Conservation (phyloP, 2,329 filamentous ascomycete genomes). For the Cordyceps pruinosa region DNA sequence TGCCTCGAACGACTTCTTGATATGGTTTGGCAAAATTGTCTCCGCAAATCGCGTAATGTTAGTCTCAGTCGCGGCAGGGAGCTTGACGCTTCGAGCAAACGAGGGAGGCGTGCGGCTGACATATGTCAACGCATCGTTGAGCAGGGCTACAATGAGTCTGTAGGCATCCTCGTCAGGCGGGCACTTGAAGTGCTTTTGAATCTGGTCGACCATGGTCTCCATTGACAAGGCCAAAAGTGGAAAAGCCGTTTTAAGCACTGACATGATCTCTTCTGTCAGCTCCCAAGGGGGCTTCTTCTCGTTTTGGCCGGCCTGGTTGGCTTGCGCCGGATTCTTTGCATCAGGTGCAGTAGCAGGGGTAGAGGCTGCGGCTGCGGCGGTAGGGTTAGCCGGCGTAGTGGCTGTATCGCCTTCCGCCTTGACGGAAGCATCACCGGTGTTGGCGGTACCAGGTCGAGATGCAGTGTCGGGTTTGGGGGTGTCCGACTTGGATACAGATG, state of each 20-base stretch:
- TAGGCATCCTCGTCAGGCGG: constrained; percentile 98
- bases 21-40: constrained; percentile 88
- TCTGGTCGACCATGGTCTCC: constrained; percentile 99
- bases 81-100: constrained; percentile 84
- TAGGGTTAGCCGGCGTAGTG: constrained; percentile 15
- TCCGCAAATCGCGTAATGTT: constrained; percentile 97
- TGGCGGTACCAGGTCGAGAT: constrained; percentile 46
- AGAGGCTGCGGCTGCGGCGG: constrained; percentile 18
- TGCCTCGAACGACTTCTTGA: constrained; percentile 92
- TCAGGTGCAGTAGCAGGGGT: constrained; percentile 21
- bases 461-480: constrained; percentile 30
- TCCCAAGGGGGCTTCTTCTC: constrained; percentile 87
- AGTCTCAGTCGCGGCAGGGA: constrained; percentile 82
- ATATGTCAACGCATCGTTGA: constrained; percentile 92
- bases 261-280: constrained; percentile 90
- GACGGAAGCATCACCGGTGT: constrained; percentile 35
- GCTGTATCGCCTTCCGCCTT: constrained; percentile 39
- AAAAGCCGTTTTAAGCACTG: constrained; percentile 92
- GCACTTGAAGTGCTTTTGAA: constrained; percentile 98
- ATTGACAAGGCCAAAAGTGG: constrained; percentile 91
- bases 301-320: constrained; percentile 20
- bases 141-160: constrained; percentile 88
- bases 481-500: constrained; percentile 48
- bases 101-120: constrained; percentile 80
- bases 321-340: neutral